A percentile compares a stretch with the other conserved stretches of the same genome.
These are phyloP conservation scores for Geranium rotundifolium DNA, from an alignment of 345 rosid genomes.

Conservation along the genomic window DNA sequence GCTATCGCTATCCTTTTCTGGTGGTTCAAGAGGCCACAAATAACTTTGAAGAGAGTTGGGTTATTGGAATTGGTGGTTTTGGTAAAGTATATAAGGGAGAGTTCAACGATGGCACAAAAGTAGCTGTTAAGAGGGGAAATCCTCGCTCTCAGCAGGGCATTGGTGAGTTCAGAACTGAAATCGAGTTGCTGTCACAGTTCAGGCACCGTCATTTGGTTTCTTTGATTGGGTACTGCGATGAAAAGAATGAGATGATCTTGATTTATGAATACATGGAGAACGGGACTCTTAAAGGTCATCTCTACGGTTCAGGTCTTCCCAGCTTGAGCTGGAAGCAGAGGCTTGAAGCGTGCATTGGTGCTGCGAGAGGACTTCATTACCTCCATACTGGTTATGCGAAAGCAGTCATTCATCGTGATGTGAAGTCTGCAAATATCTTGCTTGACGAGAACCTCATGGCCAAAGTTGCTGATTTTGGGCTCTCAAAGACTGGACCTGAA, in stretches of 20 bases:
- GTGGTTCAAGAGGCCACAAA: slow-evolving; percentile 61
- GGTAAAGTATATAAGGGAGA: slow-evolving; percentile 70
- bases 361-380: slow-evolving; percentile 68
- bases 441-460: slow-evolving; percentile 71
- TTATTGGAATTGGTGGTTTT: slow-evolving; percentile 68
- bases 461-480: slow-evolving; percentile 74
- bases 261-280: slow-evolving; percentile 73
- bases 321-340: slow-evolving; percentile 60
- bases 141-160: slow-evolving; percentile 70
- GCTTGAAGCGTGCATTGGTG: slow-evolving; percentile 59
- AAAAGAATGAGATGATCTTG: slow-evolving; percentile 66
- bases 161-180: slow-evolving; percentile 68
- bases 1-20: slow-evolving; percentile 41
- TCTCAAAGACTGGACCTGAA: slow-evolving; percentile 87
- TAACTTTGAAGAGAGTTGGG: slow-evolving; percentile 57
- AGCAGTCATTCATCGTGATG: slow-evolving; percentile 65
- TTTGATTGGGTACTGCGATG: slow-evolving; percentile 67
- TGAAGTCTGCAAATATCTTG: slow-evolving; percentile 66
- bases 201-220: slow-evolving; percentile 79
- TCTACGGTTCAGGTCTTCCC: slow-evolving; percentile 46
- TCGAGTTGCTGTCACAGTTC: slow-evolving; percentile 70
- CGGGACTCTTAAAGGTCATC: slow-evolving; percentile 60
- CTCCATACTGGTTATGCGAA: slow-evolving; percentile 65
- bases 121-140: slow-evolving; percentile 71
- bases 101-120: slow-evolving; percentile 43